Evolutionary conservation across 805 yeast species (phyloP).

Genomic region (Candida sithepensis): DNA sequence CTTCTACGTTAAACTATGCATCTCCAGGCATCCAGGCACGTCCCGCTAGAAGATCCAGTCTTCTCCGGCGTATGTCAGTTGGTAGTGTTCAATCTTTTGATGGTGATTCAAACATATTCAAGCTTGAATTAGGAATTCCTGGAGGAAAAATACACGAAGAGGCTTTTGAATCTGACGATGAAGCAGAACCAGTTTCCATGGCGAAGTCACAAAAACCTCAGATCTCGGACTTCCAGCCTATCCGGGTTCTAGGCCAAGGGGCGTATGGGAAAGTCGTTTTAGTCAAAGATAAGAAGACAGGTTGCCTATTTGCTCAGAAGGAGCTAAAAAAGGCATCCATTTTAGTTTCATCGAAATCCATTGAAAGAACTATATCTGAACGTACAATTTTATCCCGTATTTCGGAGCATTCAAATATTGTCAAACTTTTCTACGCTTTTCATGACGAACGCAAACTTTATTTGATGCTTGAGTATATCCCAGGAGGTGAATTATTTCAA

Average conservation of each 20-base stretch:
- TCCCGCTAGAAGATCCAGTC: slow-evolving; percentile 25
- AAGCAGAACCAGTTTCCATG: background rate
- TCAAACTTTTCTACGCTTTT: slow-evolving; percentile 75
- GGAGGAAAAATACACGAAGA: slow-evolving; percentile 3
- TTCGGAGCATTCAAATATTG: slow-evolving; percentile 77
- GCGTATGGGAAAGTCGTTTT: slow-evolving; percentile 83
- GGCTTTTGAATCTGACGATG: slow-evolving; percentile 10
- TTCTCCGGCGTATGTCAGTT: slow-evolving; percentile 27
- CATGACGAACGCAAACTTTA: slow-evolving; percentile 76
- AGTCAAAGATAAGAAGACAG: slow-evolving; percentile 59
- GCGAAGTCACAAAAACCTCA: slow-evolving; percentile 2
- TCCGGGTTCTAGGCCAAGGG: slow-evolving; percentile 78
- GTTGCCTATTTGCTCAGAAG: slow-evolving; percentile 75
- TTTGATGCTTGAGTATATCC: slow-evolving; percentile 72
- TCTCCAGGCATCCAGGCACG: background rate
- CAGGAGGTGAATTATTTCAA: slow-evolving; percentile 84
- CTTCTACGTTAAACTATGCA: background rate
- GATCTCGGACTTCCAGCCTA: slow-evolving; percentile 59
- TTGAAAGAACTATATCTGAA: slow-evolving; percentile 77
- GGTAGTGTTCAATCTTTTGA: slow-evolving; percentile 14
- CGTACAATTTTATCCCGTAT: slow-evolving; percentile 58
- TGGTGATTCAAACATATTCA: slow-evolving; percentile 3
- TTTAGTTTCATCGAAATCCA: slow-evolving; percentile 44
- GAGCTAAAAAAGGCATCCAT: slow-evolving; percentile 79
- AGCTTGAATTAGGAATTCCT: slow-evolving; percentile 9